phyloP scores from a whole-genome alignment of 495 filamentous ascomycete genomes.

The Penicillium parvum region DNA sequence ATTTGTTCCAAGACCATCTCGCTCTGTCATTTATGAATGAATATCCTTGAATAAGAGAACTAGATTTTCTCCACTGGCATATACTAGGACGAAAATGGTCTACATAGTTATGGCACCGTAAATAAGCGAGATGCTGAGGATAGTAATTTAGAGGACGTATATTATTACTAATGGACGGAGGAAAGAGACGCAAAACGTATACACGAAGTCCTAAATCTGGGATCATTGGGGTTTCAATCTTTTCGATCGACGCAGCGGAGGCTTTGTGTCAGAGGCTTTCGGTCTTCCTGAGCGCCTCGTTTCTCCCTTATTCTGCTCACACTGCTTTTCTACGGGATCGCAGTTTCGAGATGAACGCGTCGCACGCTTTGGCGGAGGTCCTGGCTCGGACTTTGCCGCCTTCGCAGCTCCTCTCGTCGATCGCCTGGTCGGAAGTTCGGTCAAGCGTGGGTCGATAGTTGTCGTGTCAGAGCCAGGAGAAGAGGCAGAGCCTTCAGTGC shows the following conservation, averaged over 20 bases:
- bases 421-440: slow-evolving; percentile 6
- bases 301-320: neutral
- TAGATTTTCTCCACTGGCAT: no score
- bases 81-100: no score
- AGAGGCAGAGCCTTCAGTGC: slow-evolving; percentile 1
- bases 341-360: slow-evolving; percentile 11
- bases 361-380: slow-evolving; percentile 2
- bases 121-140: no score
- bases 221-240: slow-evolving; percentile 7
- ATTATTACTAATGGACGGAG: no score
- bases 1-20: no score
- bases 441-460: slow-evolving; percentile 1
- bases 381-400: slow-evolving; percentile 1
- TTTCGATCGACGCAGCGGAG: slow-evolving; percentile 11
- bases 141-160: no score
- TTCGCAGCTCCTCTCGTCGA: slow-evolving; percentile 12
- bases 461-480: slow-evolving; percentile 9
- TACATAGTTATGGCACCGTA: no score
- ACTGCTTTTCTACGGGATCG: slow-evolving; percentile 3
- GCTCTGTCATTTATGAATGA: no score
- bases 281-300: neutral
- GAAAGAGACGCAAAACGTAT: no score
- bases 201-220: no score
- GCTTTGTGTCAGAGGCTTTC: slow-evolving; percentile 9
- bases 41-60: no score